Conservation (phyloP, 2,329 filamentous ascomycete genomes). For the Amauroascus niger region DNA sequence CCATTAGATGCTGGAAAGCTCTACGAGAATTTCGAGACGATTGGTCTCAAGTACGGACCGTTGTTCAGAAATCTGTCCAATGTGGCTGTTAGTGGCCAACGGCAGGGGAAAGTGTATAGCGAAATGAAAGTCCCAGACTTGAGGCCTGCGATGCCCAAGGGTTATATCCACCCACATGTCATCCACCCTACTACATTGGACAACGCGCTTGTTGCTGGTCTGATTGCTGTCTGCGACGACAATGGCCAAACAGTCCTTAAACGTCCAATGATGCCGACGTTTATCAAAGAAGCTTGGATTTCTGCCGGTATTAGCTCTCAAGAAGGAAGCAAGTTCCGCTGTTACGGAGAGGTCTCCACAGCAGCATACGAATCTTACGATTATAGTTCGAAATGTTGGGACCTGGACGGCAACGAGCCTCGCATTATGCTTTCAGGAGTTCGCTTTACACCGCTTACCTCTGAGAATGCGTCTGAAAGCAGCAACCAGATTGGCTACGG, state of each 20-base stretch:
- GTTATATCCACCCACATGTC: slow-evolving; percentile 14
- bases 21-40: slow-evolving; percentile 23
- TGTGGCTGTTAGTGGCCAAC: slow-evolving; percentile 18
- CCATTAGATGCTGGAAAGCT: slow-evolving; percentile 21
- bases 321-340: slow-evolving; percentile 22
- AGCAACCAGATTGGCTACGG: slow-evolving; percentile 3
- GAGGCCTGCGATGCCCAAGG: slow-evolving; percentile 11
- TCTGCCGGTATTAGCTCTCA: slow-evolving; percentile 20
- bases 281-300: slow-evolving; percentile 28
- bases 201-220: slow-evolving; percentile 26
- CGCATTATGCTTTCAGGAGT: slow-evolving; percentile 9
- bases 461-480: not conserved
- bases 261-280: slow-evolving; percentile 25
- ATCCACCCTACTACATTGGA: slow-evolving; percentile 16
- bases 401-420: slow-evolving; percentile 7
- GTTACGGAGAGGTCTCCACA: slow-evolving; percentile 32
- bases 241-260: slow-evolving; percentile 20
- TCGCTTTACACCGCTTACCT: not conserved
- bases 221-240: slow-evolving; percentile 22
- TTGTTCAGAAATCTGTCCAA: slow-evolving; percentile 25
- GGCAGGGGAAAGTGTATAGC: slow-evolving; percentile 19
- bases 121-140: slow-evolving; percentile 20
- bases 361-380: slow-evolving; percentile 30
- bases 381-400: slow-evolving; percentile 10
- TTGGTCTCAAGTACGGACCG: slow-evolving; percentile 26